Percentiles rank a stretch among this genome's conserved stretches.
Evolutionary conservation across 1,284 basidiomycete species (phyloP).

Genomic region (Cerrena zonata): DNA sequence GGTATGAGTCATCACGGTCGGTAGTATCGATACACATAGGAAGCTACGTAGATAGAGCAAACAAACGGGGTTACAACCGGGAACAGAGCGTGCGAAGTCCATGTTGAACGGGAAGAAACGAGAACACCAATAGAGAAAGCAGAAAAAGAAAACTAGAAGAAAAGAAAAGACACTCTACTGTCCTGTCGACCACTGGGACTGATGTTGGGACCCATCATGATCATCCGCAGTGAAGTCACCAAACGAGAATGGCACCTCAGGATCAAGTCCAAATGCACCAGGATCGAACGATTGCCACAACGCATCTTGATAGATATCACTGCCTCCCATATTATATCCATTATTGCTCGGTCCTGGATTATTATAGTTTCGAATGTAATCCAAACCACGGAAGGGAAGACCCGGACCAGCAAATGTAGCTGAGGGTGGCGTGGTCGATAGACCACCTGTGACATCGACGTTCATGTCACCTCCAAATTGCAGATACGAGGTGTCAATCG

Average conservation of each 20-base stretch:
- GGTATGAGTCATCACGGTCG: no score
- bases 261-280: slow-evolving; percentile 64
- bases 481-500: slow-evolving; percentile 45
- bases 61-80: background rate
- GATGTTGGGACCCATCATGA: slow-evolving; percentile 9
- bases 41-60: background rate
- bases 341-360: slow-evolving; percentile 29
- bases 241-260: slow-evolving; percentile 64
- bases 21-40: slow-evolving; percentile 3
- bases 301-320: slow-evolving; percentile 49
- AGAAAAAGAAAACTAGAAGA: background rate
- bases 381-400: slow-evolving; percentile 72
- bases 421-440: slow-evolving; percentile 52
- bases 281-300: slow-evolving; percentile 72
- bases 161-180: background rate
- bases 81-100: background rate
- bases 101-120: background rate
- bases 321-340: slow-evolving; percentile 28
- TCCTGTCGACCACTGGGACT: slow-evolving; percentile 1
- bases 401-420: slow-evolving; percentile 62
- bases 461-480: slow-evolving; percentile 28
- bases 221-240: slow-evolving; percentile 30
- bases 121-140: background rate
- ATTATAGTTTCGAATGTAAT: slow-evolving; percentile 71
- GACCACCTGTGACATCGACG: slow-evolving; percentile 43